Base-by-base conservation (phyloP, 2,329 filamentous ascomycete genomes). In the Alternaria burnsii region DNA sequence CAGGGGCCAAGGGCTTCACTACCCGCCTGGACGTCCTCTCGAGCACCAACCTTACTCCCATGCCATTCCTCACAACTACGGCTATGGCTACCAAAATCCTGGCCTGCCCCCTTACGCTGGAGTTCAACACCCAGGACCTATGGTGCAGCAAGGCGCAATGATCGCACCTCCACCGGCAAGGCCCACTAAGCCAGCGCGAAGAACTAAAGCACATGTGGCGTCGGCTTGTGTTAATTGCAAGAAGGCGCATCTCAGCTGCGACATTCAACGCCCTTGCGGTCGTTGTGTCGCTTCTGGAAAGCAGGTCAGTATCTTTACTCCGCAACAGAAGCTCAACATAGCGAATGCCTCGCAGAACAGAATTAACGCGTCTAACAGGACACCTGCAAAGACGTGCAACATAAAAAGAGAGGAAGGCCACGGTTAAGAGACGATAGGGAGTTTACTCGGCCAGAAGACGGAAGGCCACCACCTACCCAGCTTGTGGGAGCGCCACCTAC, bases 221-320 rank as follows among this genome's bases (percentile, higher is more conserved):
- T 94, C 91, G 36, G 92, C 92, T 26, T 95, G 92, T 76, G 89
- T 94, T 68, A 92, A 93, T 61, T 95, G 92, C 81, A 94, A 94
- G 76, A 89, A 88, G 77, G 92, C 92, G 38, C 92, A 95, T 85
- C 84, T 95, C 65, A 85, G 83, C 63, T 86, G 84, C 69, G 84
- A 86, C 72, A 79, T 91, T 52, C 89, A 92, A 77, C 85, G 92
- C 58, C 92, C 92, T 28, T 95, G 92, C 74, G 89, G 89, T 28
- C 86, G 92, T 74, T 95, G 92, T 75, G 81, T 91, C 34, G 88
- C 88, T 70, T 92, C 92, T 72, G 90, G 91, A 61, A 95, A 94
- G 74, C 82, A 85, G 79, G 84, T 85, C 66, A 76, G 81, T 50
- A 24, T 24, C 20, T 24, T 78, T 38, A 30, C 26, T 54, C 38